Base-by-base conservation (phyloP, 73 alveolate genomes). In the Blepharisma stoltei region DNA sequence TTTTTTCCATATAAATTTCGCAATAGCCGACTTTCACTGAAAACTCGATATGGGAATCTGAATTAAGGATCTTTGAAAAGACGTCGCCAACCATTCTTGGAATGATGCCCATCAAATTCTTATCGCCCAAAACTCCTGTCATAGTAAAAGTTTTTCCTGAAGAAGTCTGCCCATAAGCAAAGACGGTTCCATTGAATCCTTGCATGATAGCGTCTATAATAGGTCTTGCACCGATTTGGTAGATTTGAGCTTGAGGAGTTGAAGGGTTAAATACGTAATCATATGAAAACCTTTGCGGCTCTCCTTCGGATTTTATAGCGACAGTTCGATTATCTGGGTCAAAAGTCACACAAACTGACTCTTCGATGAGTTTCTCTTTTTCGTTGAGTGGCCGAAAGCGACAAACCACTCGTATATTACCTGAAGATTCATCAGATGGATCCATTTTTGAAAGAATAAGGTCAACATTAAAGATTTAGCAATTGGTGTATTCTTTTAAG, bases 141-240 rank as follows among this genome's bases (percentile, higher is more conserved):
- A 94, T 94, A 0, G 99, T 94, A 80, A 70, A 88, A 23, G 99
- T 94, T 80, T 94, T 94, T 2, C 99, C 99, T 11, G 97, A 88
- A 18, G 95, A 95, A 37, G 97, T 92, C 84, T 94, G 94, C 0
- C 99, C 99, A 83, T 94, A 94, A 8, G 99, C 94, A 70, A 94
- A 91, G 0, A 94, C 94, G 7, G 99, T 94, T 21, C 99, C 99
- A 85, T 94, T 94, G 77, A 92, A 94, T 27, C 99, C 99, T 52
- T 94, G 94, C 77, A 94, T 85, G 21, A 94, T 94, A 69, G 90
- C 92, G 70, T 86, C 82, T 0, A 92, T 89, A 53, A 92, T 84
- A 21, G 92, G 89, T 53, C 88, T 78, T 18, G 96, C 98, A 45
- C 97, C 96, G 27, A 81, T 76, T 52, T 91, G 78, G 83, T 92